These are phyloP conservation scores for Entomortierella lignicola DNA, from an alignment of 192 early-diverging fungal species.

Conservation along the genomic window DNA sequence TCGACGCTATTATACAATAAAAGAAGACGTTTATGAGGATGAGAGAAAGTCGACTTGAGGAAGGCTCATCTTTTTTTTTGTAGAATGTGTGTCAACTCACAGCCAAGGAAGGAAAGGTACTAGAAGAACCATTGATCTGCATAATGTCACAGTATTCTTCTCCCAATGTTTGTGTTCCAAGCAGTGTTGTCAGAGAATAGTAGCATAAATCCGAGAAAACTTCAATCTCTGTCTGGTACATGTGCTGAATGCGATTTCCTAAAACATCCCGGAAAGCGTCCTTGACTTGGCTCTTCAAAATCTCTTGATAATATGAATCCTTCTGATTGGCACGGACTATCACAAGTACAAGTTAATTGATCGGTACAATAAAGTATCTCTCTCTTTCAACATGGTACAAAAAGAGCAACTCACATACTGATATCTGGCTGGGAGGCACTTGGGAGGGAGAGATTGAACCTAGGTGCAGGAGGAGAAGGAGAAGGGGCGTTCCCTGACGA, in stretches of 20 bases:
- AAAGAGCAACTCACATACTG: conserved; percentile 40
- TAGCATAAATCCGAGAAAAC: conserved; percentile 75
- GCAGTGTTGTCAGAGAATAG: conserved; percentile 76
- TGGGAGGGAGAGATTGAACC: conserved; percentile 66
- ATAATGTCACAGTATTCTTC: conserved; percentile 96
- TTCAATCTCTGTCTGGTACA: conserved; percentile 73
- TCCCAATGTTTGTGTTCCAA: conserved; percentile 90
- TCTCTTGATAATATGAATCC: conserved; percentile 84
- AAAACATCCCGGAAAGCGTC: conserved; percentile 70
- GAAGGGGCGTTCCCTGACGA: background rate
- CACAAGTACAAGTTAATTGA: background rate
- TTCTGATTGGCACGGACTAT: conserved; percentile 90
- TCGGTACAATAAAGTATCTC: background rate
- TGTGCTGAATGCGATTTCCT: conserved; percentile 70
- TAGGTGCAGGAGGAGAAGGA: conserved; percentile 18
- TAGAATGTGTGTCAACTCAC: conserved; percentile 23
- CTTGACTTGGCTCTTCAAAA: conserved; percentile 71
- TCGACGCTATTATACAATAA: conserved; percentile 46
- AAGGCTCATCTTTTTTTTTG: background rate
- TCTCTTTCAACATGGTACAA: too few relatives aligned
- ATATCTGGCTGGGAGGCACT: conserved; percentile 84
- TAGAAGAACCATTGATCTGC: conserved; percentile 63
- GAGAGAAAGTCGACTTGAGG: conserved; percentile 9
- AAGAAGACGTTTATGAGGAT: conserved; percentile 25
- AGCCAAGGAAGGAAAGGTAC: conserved; percentile 63